Conservation (phyloP, 1,139 yeast species). For the Wickerhamomyces sp. region DNA sequence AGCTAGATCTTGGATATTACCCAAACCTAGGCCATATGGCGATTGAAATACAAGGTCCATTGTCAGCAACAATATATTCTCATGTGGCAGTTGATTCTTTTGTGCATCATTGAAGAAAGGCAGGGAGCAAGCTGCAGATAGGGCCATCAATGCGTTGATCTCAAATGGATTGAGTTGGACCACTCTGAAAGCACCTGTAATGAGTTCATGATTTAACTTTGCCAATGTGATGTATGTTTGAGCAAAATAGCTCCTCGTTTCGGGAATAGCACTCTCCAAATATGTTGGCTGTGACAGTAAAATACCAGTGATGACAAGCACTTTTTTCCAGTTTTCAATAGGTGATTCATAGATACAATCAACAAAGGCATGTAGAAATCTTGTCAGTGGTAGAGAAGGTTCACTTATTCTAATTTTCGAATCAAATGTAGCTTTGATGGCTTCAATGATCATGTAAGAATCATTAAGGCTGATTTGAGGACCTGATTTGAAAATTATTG, state of each 20-base stretch:
- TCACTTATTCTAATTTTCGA: slow-evolving; percentile 53
- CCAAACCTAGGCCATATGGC: slow-evolving; percentile 24
- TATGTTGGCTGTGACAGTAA: slow-evolving; percentile 36
- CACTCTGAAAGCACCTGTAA: slow-evolving; percentile 6
- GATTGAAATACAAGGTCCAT: slow-evolving; percentile 24
- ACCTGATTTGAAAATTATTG: slow-evolving; percentile 33
- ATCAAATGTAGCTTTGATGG: slow-evolving; percentile 36
- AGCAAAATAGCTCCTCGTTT: slow-evolving; percentile 15
- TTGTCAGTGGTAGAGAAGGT: slow-evolving; percentile 52
- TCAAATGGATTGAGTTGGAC: slow-evolving; percentile 17
- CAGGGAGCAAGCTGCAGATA: slow-evolving; percentile 19
- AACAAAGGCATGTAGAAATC: slow-evolving; percentile 43
- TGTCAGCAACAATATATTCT: slow-evolving; percentile 16
- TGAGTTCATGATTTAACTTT: slow-evolving; percentile 25
- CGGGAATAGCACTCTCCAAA: slow-evolving; percentile 26
- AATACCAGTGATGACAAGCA: slow-evolving; percentile 55
- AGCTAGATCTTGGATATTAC: slow-evolving; percentile 2
- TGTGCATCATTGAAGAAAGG: slow-evolving; percentile 13
- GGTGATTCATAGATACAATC: slow-evolving; percentile 29
- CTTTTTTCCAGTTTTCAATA: slow-evolving; percentile 44
- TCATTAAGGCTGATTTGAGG: slow-evolving; percentile 9
- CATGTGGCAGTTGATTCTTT: slow-evolving; percentile 18
- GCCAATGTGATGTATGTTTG: slow-evolving; percentile 12
- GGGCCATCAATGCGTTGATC: slow-evolving; percentile 19
- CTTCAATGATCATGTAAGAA: slow-evolving; percentile 27